Percentiles rank a stretch among this genome's conserved stretches.
Conservation (phyloP, 2,329 filamentous ascomycete species). For the Cercospora janseana region DNA sequence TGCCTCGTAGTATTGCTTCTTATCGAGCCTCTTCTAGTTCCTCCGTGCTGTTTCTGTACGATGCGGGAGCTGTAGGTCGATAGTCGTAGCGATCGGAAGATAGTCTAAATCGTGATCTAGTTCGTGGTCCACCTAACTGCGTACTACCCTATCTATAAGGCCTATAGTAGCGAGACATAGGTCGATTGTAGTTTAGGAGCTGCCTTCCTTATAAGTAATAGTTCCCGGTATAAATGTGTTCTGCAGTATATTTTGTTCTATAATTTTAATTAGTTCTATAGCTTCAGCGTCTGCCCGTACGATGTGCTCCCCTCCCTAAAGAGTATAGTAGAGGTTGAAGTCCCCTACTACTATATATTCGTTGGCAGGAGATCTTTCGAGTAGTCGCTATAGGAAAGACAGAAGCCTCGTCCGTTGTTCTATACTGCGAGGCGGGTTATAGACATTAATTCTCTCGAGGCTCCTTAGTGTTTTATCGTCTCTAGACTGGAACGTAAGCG, state of each 20-base stretch:
- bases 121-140: conserved; percentile 2
- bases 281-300: background rate
- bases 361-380: conserved; percentile 1
- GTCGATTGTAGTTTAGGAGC: background rate
- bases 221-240: background rate
- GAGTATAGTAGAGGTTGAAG: conserved; percentile 2
- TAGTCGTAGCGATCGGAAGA: conserved; percentile 2
- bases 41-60: background rate
- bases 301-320: background rate
- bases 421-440: background rate
- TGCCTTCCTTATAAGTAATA: conserved; percentile 5
- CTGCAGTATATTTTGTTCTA: background rate
- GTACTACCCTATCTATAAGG: background rate
- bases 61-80: background rate
- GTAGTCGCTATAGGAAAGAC: background rate
- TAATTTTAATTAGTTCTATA: background rate
- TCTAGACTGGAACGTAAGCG: background rate
- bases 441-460: background rate
- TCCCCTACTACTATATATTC: conserved; percentile 4
- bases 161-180: background rate
- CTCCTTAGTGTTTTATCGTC: background rate
- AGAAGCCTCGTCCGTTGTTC: background rate
- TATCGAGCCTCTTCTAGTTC: conserved; percentile 5
- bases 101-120: conserved; percentile 1
- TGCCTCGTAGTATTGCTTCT: background rate